Evolutionary conservation across 441 rosid genomes (phyloP).

Genomic region (Euphorbia celastroides): DNA sequence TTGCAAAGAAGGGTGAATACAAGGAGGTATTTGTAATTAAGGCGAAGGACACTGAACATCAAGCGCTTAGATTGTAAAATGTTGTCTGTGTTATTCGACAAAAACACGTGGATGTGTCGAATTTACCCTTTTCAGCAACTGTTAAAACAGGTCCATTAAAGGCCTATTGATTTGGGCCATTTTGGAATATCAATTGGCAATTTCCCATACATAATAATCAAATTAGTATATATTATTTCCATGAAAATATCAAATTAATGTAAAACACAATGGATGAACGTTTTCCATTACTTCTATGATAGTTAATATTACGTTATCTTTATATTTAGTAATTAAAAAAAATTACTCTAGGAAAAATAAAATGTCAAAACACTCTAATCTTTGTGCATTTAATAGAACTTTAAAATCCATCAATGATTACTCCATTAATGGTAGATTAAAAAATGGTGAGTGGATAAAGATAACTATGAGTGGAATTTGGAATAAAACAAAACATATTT

Average conservation of each 20-base stretch:
- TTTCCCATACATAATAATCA: not conserved
- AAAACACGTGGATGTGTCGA: not conserved
- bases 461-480: not conserved
- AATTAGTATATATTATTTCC: too few species aligned
- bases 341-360: too few species aligned
- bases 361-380: too few species aligned
- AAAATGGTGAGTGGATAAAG: not conserved
- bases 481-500: constrained; percentile 15
- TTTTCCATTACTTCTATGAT: too few species aligned
- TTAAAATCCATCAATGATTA: not conserved
- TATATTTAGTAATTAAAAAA: too few species aligned
- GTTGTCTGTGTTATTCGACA: not conserved
- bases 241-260: not conserved
- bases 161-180: not conserved
- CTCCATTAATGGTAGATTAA: not conserved
- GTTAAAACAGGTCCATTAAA: not conserved
- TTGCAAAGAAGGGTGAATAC: not conserved
- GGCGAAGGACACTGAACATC: not conserved
- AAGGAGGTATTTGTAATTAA: not conserved
- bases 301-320: too few species aligned
- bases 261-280: too few species aligned
- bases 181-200: not conserved
- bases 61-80: not conserved
- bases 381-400: not conserved
- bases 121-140: not conserved